These are phyloP conservation scores for Neonectria hederae DNA, from an alignment of 2,329 filamentous ascomycete genomes.

Conservation along the genomic window DNA sequence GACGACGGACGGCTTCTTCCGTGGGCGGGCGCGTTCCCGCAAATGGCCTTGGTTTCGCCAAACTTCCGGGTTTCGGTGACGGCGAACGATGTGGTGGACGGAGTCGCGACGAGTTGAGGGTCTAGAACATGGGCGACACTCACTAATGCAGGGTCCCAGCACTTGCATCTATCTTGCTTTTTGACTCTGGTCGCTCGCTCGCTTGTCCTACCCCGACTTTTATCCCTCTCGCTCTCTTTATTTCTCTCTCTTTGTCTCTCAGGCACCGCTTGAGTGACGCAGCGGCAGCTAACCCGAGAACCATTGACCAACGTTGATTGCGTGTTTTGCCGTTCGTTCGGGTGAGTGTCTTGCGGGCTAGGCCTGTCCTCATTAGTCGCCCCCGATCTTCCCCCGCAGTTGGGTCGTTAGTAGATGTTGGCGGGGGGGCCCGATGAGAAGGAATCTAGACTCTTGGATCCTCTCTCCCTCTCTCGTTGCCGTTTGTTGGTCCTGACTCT, in stretches of 20 bases:
- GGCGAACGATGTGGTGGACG: not conserved
- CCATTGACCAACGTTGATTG: not conserved
- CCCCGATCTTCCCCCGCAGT: not conserved
- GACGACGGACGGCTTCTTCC: not conserved
- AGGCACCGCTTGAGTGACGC: slow-evolving; percentile 16
- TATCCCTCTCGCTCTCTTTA: too few species aligned
- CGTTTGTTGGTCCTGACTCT: not conserved
- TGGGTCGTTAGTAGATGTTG: not conserved
- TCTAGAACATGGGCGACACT: slow-evolving; percentile 17
- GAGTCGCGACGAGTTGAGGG: not conserved
- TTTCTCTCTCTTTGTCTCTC: not conserved
- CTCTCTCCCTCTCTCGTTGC: too few species aligned
- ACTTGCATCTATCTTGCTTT: not conserved
- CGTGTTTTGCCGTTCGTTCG: not conserved
- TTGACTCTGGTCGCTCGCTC: not conserved
- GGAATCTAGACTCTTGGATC: not conserved
- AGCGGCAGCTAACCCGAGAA: slow-evolving; percentile 11
- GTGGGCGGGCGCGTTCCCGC: not conserved
- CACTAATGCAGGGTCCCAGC: slow-evolving; percentile 26
- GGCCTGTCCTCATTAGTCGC: too few species aligned
- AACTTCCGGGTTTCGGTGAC: not conserved
- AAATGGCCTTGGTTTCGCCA: not conserved
- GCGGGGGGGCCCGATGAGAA: too few species aligned
- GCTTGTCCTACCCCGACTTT: not conserved
- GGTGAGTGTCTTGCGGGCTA: not conserved